Evolutionary conservation across 1,139 yeast genomes (phyloP), one percentile per base, ranked within the genome.

Genomic region (Candida pseudoviswanathii): DNA sequence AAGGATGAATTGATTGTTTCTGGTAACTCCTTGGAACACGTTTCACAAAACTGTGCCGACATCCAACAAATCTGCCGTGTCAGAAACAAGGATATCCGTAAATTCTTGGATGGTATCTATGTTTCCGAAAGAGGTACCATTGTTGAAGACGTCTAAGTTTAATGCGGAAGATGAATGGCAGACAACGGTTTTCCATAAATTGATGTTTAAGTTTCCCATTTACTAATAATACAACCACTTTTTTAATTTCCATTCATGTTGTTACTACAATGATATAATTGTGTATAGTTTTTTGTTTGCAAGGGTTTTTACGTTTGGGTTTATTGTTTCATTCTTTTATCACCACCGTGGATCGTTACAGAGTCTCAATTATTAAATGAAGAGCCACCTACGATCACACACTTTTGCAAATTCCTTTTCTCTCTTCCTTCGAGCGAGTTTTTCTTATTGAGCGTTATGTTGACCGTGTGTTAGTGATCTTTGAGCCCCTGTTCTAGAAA

Each of bases 61-160:
- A 84, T 94, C 67, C 97, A 94, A 82, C 99, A 95, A 83, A 84
- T 85, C 79, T 92, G 98, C 84, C 87, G 96, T 78, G 99, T 92
- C 73, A 89, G 97, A 86, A 94, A 94, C 96, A 95, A 95, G 92
- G 99, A 95, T 94, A 94, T 95, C 92, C 91, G 99, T 83, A 94
- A 94, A 87, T 94, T 87, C 82, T 88, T 94, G 85, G 99, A 94
- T 80, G 99, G 99, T 91, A 92, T 94, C 82, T 94, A 94, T 79
- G 99, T 94, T 69, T 92, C 98, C 63, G 96, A 89, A 82, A 89
- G 89, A 80, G 97, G 97, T 71, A 81, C 82, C 73, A 83, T 94
- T 73, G 89, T 73, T 55, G 84, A 81, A 71, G 90, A 85, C 53
- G 71, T 73, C 58, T 81, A 80, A 75, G 43, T 33, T 33, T 24